Evolutionary conservation across 176 grass and related monocot genomes (phyloP), one percentile per base, ranked within the genome.

Genomic region (Lolium rigidum): DNA sequence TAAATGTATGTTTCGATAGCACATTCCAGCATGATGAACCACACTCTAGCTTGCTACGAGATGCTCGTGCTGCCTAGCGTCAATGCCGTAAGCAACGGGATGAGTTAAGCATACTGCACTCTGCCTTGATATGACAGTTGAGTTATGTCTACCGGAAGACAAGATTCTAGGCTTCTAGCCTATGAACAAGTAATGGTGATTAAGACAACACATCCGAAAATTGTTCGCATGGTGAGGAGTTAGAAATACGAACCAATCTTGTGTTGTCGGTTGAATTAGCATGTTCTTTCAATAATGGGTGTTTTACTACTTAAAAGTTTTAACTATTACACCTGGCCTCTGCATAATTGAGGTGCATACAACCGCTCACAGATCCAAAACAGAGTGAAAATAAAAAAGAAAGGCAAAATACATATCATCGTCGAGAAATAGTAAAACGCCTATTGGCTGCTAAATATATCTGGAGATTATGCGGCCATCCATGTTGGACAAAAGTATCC

Each of bases 1-100:
- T 90, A 51, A 76, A 62, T 52, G 50, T 61, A n/a, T n/a, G n/a
- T n/a, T 84, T 87, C 61, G 85, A 84, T 76, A 61, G 52, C 73
- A 6, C 76, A 75, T 55, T 68, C 12, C 56, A 55, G 55, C 46
- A 26, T n/a, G 75, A 51, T 17, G 41, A 70, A 77, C 70, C 52
- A 28, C 25, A 9, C 83, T 20, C 4, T 13, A 64, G 54, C 11
- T 50, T 1, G 16, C 47, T 52, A 70, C 25, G 26, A 81, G 51
- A 26, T 81, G 51, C 20, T 86, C 83, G 0, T 50, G 16, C 48
- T 85, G 9, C 58, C 49, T 76, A 59, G 74, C 26, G 22, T 57
- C 80, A 82, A 70, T 66, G n/a, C 17, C 2, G 24, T 10, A 68
- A 71, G 59, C 76, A 37, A 37, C 43, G 46, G 49, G 16, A 56